phyloP scores from a whole-genome alignment of 306 rosid species.

The Abrus pulchellus region DNA sequence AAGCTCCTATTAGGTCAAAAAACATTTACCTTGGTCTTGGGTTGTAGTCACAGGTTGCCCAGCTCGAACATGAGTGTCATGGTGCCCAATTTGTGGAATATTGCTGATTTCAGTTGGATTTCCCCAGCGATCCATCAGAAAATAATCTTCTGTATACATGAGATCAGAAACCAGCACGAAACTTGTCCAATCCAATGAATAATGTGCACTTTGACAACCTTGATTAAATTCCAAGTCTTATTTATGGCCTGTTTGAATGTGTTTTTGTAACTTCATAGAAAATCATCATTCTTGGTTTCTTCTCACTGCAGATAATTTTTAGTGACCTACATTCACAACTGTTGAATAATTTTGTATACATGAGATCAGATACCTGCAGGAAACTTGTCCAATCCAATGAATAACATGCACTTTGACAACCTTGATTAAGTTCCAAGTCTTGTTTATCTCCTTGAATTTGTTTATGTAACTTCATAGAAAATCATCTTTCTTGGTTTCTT shows the following conservation, averaged over 20 bases:
- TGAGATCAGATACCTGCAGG: background rate
- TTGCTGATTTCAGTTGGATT: background rate
- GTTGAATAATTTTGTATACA: background rate
- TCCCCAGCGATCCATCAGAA: background rate
- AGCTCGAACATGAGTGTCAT: background rate
- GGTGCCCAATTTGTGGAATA: background rate
- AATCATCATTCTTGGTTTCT: slow-evolving; percentile 17
- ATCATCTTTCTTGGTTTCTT: slow-evolving; percentile 18
- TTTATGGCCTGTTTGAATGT: slow-evolving; percentile 3
- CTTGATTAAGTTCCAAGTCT: background rate
- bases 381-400: no score
- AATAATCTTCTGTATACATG: background rate
- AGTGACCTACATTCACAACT: slow-evolving; percentile 3
- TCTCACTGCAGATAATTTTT: slow-evolving; percentile 3
- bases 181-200: no score
- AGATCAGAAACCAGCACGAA: background rate
- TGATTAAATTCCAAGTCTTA: background rate
- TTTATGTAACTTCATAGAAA: background rate
- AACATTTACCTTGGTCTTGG: background rate
- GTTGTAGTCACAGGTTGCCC: background rate
- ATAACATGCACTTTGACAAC: background rate
- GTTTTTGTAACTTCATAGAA: background rate
- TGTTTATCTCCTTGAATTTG: slow-evolving; percentile 10
- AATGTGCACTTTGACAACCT: background rate
- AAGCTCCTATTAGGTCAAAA: background rate